Base-by-base conservation (phyloP, 2,329 filamentous ascomycete genomes). In the Dothistroma pini region DNA sequence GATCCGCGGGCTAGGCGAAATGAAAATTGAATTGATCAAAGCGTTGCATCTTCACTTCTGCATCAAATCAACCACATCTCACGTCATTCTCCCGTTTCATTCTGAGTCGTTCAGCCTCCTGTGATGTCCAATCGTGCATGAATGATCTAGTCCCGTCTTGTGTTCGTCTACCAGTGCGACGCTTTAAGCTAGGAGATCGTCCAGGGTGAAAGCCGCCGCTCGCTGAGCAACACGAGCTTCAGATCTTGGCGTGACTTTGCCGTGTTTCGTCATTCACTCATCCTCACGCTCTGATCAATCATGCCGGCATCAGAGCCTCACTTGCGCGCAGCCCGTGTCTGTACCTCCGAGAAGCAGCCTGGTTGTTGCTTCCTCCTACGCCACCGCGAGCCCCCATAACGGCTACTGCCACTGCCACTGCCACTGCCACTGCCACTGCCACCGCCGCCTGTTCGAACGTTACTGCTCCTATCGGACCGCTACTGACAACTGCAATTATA, bases 21-120 rank as follows among this genome's bases (percentile, higher is more conserved):
- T 55, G 51, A 49, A 51, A 29, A 59, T 41, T 29, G 35, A 50
- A 59, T 55, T 50, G 38, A 49, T 48, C 25, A 38, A n/a, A 50
- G 57, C 57, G 16, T 55, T 22, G 44, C 41, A 25, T 50, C 38
- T 50, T 32, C 57, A 31, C 29, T 6, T 55, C 31, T 35, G 35
- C 31, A 22, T 25, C 19, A 12, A 51, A n/a, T 5, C 54, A 56
- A 56, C 54, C 54, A 56, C 38, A n/a, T 48, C 19, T 54, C 12
- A 19, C 41, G n/a, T 44, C 8, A 44, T n/a, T 31, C 19, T 54
- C 4, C 8, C 41, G n/a, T 44, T 16, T n/a, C 8, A 29, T 51
- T 10, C 21, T 44, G 21, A 34, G 11, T 38, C 34, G 21, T 16
- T 56, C 25, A 29, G 25, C 2, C 8, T 56, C 34, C 14, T n/a